Evolutionary conservation across 306 rosid genomes (phyloP), one percentile per base, ranked within the genome.

Genomic region (Astragalus membranaceus): DNA sequence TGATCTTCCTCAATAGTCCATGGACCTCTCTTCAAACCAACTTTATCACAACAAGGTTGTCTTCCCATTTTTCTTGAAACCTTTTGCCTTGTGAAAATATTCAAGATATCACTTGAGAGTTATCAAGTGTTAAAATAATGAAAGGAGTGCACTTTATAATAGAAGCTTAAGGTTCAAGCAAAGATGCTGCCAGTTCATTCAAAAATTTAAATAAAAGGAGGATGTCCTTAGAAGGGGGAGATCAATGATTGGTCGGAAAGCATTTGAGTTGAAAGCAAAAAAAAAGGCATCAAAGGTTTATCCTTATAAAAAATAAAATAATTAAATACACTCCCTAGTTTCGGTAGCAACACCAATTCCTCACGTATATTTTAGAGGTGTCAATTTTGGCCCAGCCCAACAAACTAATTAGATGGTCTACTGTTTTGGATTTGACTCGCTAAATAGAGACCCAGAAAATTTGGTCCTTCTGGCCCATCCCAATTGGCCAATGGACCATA

Each of bases 1-100:
- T 89, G 92, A 86, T 94, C 99, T 79, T 94, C 99, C 42, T 94
- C 99, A 15, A 91, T 82, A 3, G 99, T 91, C 99, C 99, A 94
- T 3, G 99, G 99, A 53, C 99, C 99, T 81, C 96, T 78, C 75
- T 94, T 94, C 70, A 91, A 70, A 44, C 99, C 99, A 79, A 91
- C 74, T 84, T 91, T 94, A 64, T 91, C 97, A 72, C 96, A 94
- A 79, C 99, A 94, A 52, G 99, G 99, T 32, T 87, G 89, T 62
- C 99, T 86, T 77, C 96, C 99, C 99, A 94, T 94, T 1, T 26
- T 26, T 67, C 71, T 72, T 29, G 32, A 16, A 77, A 13, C 26
- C 15, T 37, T 50, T 12, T 6, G 13, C 3, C 3, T 12, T 13
- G n/a, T 4, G 17, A 65, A 66, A 26, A 1, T 26, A 26, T 26